phyloP scores from a whole-genome alignment of 2,329 filamentous ascomycete species.

The Didymella sp. region DNA sequence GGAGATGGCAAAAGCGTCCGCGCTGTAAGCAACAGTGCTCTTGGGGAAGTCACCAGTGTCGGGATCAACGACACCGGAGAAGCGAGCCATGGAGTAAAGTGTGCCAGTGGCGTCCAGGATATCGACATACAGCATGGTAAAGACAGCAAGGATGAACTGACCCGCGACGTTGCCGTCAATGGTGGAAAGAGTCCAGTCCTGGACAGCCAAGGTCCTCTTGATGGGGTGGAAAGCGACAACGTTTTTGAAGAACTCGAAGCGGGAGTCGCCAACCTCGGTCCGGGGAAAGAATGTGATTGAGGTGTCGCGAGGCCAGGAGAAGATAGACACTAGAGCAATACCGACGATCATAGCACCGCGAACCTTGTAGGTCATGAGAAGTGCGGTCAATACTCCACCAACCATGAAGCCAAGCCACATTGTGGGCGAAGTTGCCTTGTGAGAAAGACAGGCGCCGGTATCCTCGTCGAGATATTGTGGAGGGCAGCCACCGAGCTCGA shows the following conservation, averaged over 20 bases:
- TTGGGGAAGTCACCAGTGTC: constrained; percentile 86
- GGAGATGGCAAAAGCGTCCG: constrained; percentile 81
- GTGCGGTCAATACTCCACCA: constrained; percentile 78
- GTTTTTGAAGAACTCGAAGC: constrained; percentile 86
- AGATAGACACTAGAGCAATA: constrained; percentile 82
- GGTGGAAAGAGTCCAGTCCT: constrained; percentile 72
- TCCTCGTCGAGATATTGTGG: constrained; percentile 53
- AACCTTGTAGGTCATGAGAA: constrained; percentile 84
- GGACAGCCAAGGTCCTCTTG: constrained; percentile 69
- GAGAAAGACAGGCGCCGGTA: constrained; percentile 64
- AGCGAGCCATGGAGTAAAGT: constrained; percentile 87
- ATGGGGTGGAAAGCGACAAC: constrained; percentile 86
- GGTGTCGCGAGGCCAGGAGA: constrained; percentile 83
- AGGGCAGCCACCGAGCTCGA: constrained; percentile 78
- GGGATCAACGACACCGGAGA: constrained; percentile 80
- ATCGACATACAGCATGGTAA: constrained; percentile 90
- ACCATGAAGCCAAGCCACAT: constrained; percentile 92
- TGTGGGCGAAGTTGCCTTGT: constrained; percentile 81
- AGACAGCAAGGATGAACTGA: constrained; percentile 81
- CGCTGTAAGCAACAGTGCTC: constrained; percentile 82
- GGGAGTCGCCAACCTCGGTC: constrained; percentile 69
- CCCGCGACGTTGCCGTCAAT: constrained; percentile 62
- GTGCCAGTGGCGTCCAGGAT: constrained; percentile 84
- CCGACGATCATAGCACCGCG: constrained; percentile 86
- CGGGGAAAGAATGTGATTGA: constrained; percentile 82